These are phyloP conservation scores for Gracilaria vermiculophylla DNA, from an alignment of 23 red algal genomes.

Conservation along the genomic window DNA sequence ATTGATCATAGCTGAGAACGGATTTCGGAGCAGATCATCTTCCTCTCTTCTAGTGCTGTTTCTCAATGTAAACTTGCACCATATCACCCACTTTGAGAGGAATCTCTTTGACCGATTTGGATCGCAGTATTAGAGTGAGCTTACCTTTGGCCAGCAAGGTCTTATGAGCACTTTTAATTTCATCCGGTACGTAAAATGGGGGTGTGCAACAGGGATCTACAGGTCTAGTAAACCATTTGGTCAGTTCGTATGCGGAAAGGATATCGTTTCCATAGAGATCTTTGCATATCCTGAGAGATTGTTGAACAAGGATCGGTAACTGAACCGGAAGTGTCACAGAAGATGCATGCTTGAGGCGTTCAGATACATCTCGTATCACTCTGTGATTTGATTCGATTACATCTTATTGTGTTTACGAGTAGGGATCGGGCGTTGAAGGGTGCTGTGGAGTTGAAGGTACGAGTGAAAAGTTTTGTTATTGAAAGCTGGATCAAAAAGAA, in stretches of 20 bases:
- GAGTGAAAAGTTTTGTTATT: background rate
- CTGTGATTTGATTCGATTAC: constrained; percentile 20
- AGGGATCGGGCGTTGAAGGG: background rate
- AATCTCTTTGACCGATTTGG: background rate
- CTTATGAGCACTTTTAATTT: background rate
- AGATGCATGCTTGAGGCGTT: background rate
- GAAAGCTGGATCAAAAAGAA: constrained; percentile 41
- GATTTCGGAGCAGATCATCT: constrained; percentile 4
- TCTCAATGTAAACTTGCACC: constrained; percentile 6
- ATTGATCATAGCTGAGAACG: background rate
- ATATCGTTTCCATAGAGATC: constrained; percentile 14
- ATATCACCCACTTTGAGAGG: background rate
- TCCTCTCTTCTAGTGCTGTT: constrained; percentile 27
- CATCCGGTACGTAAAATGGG: background rate
- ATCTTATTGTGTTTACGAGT: constrained; percentile 7
- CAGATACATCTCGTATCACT: background rate
- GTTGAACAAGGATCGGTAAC: background rate
- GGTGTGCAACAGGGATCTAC: background rate
- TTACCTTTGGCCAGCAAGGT: background rate
- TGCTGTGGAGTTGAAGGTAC: background rate
- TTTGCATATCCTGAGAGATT: background rate
- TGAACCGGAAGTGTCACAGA: background rate
- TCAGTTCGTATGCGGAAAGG: background rate
- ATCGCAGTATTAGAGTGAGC: constrained; percentile 14
- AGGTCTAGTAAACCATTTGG: constrained; percentile 8